Percentiles rank a stretch among this genome's conserved stretches.
These are phyloP conservation scores for Dactylis glomerata DNA, from an alignment of 176 grass and related monocot species.

Conservation along the genomic window DNA sequence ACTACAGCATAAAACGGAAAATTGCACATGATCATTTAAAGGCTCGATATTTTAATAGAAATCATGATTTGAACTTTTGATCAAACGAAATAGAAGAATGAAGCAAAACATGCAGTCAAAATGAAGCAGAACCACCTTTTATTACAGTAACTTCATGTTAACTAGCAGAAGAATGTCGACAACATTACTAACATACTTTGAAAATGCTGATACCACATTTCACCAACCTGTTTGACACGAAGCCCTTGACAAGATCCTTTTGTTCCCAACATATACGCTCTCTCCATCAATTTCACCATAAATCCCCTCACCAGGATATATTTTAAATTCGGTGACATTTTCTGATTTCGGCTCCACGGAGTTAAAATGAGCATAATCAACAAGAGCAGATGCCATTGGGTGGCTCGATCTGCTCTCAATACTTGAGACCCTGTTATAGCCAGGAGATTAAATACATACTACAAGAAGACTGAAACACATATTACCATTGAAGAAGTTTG, in stretches of 20 bases:
- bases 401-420: conserved; percentile 96
- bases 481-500: not conserved
- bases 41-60: not conserved
- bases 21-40: not conserved
- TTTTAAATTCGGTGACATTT: conserved; percentile 61
- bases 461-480: not conserved
- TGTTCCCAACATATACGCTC: conserved; percentile 75
- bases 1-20: conserved; percentile 38
- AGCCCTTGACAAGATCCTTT: conserved; percentile 71
- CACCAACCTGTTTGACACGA: conserved; percentile 71
- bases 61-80: not conserved
- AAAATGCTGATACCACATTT: not conserved
- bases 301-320: conserved; percentile 83
- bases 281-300: conserved; percentile 78
- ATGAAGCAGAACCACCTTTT: not conserved
- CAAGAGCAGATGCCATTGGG: conserved; percentile 84
- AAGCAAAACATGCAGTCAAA: not conserved
- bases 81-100: not conserved
- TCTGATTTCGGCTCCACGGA: conserved; percentile 78
- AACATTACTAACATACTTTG: not conserved
- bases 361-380: conserved; percentile 68
- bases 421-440: conserved; percentile 73
- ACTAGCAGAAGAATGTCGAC: not conserved
- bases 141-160: not conserved
- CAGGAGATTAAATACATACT: conserved; percentile 3